Conservation (phyloP, 1,139 yeast genomes). For the Blastobotrys buckinghamii region DNA sequence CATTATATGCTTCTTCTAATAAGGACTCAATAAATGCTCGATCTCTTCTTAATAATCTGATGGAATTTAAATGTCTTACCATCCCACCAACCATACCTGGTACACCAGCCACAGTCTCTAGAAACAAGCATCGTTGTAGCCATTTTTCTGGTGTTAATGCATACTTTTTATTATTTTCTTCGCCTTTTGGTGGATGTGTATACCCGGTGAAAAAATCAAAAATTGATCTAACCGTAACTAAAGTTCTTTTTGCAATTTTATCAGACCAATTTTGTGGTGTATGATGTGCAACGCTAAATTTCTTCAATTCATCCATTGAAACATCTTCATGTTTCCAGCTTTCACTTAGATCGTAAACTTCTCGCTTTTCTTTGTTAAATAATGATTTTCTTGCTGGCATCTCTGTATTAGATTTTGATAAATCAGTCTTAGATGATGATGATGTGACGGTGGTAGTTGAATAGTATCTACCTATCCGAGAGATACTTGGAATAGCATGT, state of each 20-base stretch:
- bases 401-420: not conserved
- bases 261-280: conserved; percentile 47
- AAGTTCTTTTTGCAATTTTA: conserved; percentile 45
- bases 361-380: not conserved
- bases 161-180: conserved; percentile 43
- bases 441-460: not conserved
- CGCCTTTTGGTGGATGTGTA: conserved; percentile 44
- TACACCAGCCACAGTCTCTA: conserved; percentile 72
- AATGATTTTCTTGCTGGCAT: not conserved
- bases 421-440: not conserved
- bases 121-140: conserved; percentile 61
- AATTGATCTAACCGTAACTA: conserved; percentile 41
- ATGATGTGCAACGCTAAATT: conserved; percentile 48
- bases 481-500: too few relatives aligned
- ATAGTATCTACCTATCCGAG: not conserved
- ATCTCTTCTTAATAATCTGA: conserved; percentile 57
- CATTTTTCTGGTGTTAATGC: conserved; percentile 60
- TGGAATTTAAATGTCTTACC: conserved; percentile 57
- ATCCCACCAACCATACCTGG: conserved; percentile 77
- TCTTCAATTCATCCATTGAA: conserved; percentile 42
- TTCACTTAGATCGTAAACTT: conserved; percentile 18
- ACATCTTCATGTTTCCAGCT: conserved; percentile 54
- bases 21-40: conserved; percentile 74
- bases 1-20: conserved; percentile 72
- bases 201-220: conserved; percentile 68